phyloP scores from a whole-genome alignment of 1,139 yeast species.

The Pichia kudriavzevii region DNA sequence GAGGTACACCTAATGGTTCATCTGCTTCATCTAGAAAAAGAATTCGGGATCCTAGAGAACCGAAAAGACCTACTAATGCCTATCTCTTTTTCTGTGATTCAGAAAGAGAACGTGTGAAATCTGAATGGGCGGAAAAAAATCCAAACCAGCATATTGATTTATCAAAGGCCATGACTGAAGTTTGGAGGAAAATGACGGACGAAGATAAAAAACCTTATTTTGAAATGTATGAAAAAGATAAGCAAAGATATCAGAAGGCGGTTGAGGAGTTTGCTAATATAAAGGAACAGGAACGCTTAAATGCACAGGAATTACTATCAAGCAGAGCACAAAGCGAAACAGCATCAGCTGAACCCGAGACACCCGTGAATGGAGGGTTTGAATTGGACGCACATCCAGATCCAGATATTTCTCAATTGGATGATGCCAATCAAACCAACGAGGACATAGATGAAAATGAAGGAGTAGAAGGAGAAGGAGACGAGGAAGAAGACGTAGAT shows the following conservation, averaged over 20 bases:
- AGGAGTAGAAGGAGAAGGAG: constrained; percentile 6
- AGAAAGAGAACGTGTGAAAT: constrained; percentile 68
- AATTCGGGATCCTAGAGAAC: constrained; percentile 70
- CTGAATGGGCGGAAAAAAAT: constrained; percentile 39
- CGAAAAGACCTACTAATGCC: constrained; percentile 87
- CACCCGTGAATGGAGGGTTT: constrained; percentile 4
- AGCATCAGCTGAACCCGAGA: constrained; percentile 10
- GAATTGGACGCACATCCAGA: constrained; percentile 2
- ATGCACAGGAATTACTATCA: constrained; percentile 1
- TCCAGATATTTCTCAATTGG: constrained; percentile 8
- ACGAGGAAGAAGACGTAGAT: constrained; percentile 14
- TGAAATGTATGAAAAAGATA: constrained; percentile 72
- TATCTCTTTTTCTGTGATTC: constrained; percentile 79
- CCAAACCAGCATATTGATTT: constrained; percentile 52
- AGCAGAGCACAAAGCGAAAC: constrained; percentile 3
- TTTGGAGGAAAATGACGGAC: constrained; percentile 72
- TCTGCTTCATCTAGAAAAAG: constrained; percentile 21
- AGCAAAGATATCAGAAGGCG: constrained; percentile 65
- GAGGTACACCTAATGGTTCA: constrained; percentile 11
- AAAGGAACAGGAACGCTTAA: constrained; percentile 21
- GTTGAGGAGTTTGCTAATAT: constrained; percentile 55
- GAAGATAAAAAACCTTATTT: constrained; percentile 70
- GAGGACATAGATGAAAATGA: constrained; percentile 1
- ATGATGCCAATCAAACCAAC: constrained; percentile 5
- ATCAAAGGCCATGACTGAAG: constrained; percentile 72